Percentiles rank a stretch among this genome's conserved stretches.
Evolutionary conservation across 2,329 filamentous ascomycete species (phyloP).

Genomic region (Botryotinia convoluta): DNA sequence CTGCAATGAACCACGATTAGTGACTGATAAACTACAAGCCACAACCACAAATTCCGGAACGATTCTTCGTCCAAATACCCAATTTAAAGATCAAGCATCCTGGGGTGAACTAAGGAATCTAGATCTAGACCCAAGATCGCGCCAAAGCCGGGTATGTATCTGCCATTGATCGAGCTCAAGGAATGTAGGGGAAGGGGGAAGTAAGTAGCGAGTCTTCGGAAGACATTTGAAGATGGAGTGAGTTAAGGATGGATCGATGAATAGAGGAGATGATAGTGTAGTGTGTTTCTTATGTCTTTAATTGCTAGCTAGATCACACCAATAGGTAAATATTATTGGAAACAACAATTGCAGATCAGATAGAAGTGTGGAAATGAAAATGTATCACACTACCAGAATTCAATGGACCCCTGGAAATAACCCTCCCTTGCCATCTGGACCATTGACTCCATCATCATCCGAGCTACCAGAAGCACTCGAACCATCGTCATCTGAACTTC

Average conservation of each 20-base stretch:
- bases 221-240: background rate
- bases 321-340: background rate
- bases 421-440: accelerated
- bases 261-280: background rate
- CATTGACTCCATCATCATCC: background rate
- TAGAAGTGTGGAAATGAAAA: background rate
- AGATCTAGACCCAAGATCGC: background rate
- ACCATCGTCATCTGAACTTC: background rate
- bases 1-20: no score
- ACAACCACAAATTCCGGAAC: background rate
- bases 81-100: background rate
- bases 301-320: background rate
- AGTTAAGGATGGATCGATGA: background rate
- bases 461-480: background rate
- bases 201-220: background rate
- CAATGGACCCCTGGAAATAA: background rate
- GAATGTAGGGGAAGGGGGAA: background rate
- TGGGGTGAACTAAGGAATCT: accelerated
- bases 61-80: accelerated
- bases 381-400: background rate
- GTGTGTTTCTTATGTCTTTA: background rate
- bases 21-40: background rate
- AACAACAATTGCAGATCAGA: background rate
- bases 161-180: accelerated
- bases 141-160: background rate